These are phyloP conservation scores for Strombidium stylifer DNA, from an alignment of 73 alveolate species.

Conservation along the genomic window DNA sequence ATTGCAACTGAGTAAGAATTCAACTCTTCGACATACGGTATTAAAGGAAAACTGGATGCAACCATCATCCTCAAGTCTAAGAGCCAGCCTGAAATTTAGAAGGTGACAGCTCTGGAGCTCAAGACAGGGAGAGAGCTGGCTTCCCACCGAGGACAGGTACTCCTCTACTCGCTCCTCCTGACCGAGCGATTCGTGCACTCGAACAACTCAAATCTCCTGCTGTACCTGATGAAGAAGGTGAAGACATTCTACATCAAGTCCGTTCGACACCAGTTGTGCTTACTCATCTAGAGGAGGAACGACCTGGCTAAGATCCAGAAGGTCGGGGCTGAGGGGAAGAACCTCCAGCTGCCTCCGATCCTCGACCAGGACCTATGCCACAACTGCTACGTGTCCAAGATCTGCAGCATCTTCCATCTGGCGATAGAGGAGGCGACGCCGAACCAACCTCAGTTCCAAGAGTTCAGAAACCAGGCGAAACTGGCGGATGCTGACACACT, in stretches of 20 bases:
- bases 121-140: conserved; percentile 41
- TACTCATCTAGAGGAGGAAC: conserved; percentile 43
- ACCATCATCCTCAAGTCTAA: conserved; percentile 1
- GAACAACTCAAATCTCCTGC: conserved; percentile 18
- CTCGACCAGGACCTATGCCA: conserved; percentile 23
- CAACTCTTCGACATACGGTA: conserved; percentile 30
- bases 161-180: conserved; percentile 30
- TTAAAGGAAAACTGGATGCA: conserved; percentile 49
- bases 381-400: conserved; percentile 21
- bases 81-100: not conserved
- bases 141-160: conserved; percentile 31
- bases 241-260: conserved; percentile 35
- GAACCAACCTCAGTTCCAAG: conserved; percentile 23
- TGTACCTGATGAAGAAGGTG: conserved; percentile 41
- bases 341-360: conserved; percentile 33
- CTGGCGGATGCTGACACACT: conserved; percentile 9
- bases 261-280: conserved; percentile 18
- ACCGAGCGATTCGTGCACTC: conserved; percentile 32
- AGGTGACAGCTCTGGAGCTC: conserved; percentile 28
- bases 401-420: conserved; percentile 26
- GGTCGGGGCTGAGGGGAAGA: conserved; percentile 24
- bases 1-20: conserved; percentile 40
- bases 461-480: conserved; percentile 1
- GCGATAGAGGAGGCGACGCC: conserved; percentile 30
- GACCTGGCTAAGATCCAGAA: conserved; percentile 45